These are phyloP conservation scores for Neonectria magnoliae DNA, from an alignment of 2,329 filamentous ascomycete species.

Conservation along the genomic window DNA sequence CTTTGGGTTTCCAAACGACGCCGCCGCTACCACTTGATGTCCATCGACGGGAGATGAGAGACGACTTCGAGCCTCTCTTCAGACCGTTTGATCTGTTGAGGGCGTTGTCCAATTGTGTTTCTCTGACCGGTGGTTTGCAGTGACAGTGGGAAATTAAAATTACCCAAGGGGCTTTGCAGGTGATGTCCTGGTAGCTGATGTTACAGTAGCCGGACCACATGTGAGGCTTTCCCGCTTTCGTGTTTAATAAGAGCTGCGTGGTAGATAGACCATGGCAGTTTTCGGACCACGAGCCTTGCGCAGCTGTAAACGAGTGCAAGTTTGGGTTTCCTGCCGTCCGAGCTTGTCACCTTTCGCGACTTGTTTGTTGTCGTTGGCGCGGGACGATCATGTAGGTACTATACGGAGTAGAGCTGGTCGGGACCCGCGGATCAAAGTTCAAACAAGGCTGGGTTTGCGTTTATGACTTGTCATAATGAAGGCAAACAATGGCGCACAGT, in stretches of 20 bases:
- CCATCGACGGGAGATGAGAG: not conserved
- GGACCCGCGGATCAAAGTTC: constrained; percentile 11
- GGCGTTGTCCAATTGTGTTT: constrained; percentile 1
- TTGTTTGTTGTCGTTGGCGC: constrained; percentile 20
- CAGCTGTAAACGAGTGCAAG: constrained; percentile 10
- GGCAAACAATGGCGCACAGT: not conserved
- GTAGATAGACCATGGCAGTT: not conserved
- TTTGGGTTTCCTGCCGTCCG: not conserved
- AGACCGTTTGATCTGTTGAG: not conserved
- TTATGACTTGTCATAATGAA: constrained; percentile 21
- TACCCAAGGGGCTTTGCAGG: constrained; percentile 37
- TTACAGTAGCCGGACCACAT: constrained; percentile 24
- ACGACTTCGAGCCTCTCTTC: not conserved
- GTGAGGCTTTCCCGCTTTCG: constrained; percentile 13
- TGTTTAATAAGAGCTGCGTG: constrained; percentile 1
- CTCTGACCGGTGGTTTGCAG: constrained; percentile 4
- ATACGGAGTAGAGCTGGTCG: no score
- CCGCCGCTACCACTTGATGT: not conserved
- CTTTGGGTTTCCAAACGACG: not conserved
- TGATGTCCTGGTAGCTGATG: constrained; percentile 29
- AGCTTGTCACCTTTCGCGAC: not conserved
- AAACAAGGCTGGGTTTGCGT: constrained; percentile 14
- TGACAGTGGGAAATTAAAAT: constrained; percentile 34
- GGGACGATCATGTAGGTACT: constrained; percentile 42
- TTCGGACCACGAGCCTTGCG: not conserved